Conservation (phyloP, 23 red algal genomes). For the Gracilaria domingensis region DNA sequence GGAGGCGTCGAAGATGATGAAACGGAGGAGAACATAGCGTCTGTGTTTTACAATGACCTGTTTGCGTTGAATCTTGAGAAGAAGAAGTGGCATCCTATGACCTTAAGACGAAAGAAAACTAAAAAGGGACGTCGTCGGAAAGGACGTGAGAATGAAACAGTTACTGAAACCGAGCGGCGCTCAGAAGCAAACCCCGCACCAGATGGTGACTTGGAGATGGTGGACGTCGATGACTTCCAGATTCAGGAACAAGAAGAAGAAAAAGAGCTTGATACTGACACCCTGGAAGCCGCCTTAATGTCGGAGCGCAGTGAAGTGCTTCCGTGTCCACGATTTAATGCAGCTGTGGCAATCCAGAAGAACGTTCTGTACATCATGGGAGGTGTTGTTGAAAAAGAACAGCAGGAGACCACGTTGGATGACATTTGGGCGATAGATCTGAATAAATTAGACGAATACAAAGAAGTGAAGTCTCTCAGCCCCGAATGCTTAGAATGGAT, state of each 20-base stretch:
- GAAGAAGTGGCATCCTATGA: conserved; percentile 86
- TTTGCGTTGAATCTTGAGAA: conserved; percentile 81
- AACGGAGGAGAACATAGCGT: conserved; percentile 76
- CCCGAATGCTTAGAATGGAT: conserved; percentile 66
- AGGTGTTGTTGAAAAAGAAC: conserved; percentile 69
- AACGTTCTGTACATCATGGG: conserved; percentile 75
- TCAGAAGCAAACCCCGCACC: background rate
- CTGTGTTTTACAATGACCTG: conserved; percentile 76
- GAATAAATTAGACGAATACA: conserved; percentile 68
- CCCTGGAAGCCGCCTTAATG: conserved; percentile 61
- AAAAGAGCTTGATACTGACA: conserved; percentile 68
- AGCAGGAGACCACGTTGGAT: conserved; percentile 77
- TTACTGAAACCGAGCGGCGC: background rate
- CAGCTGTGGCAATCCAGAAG: conserved; percentile 62
- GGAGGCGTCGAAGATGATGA: conserved; percentile 88
- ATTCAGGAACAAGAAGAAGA: conserved; percentile 75
- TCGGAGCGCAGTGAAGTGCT: conserved; percentile 33
- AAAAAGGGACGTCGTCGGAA: conserved; percentile 59
- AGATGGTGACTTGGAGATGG: background rate
- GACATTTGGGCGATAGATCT: conserved; percentile 86
- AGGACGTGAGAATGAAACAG: background rate
- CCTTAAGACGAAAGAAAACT: conserved; percentile 67
- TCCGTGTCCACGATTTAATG: conserved; percentile 73
- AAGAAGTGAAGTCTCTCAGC: conserved; percentile 65
- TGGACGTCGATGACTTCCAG: conserved; percentile 15